Evolutionary conservation across 208 protist species (phyloP).

Genomic region (Giardia duodenalis): DNA sequence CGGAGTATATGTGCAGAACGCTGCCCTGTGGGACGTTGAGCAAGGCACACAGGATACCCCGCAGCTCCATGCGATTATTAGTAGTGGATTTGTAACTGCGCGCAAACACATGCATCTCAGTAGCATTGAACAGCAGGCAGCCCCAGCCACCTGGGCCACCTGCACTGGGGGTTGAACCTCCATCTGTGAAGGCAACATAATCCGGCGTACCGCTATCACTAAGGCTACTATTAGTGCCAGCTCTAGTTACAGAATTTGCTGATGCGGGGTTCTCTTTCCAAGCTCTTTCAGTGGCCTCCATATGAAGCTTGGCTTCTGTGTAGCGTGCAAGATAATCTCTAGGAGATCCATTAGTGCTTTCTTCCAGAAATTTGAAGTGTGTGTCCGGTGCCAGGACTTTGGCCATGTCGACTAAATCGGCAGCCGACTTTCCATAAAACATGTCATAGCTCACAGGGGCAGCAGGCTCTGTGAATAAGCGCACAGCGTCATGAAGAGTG

Average conservation of each 20-base stretch:
- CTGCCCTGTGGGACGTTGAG: not conserved
- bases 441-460: not conserved
- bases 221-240: not conserved
- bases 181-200: not conserved
- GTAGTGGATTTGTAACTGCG: not conserved
- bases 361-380: not conserved
- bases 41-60: not conserved
- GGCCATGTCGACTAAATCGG: no score
- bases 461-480: not conserved
- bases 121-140: not conserved
- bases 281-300: not conserved
- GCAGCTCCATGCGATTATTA: not conserved
- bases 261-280: not conserved
- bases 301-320: not conserved
- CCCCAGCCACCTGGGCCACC: not conserved
- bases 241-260: not conserved
- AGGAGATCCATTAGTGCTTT: not conserved
- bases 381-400: no score
- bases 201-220: no score
- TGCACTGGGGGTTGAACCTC: not conserved
- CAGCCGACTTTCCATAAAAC: not conserved
- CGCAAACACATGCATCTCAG: not conserved
- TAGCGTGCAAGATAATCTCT: not conserved
- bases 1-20: not conserved
- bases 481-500: not conserved